Evolutionary conservation across 345 rosid genomes (phyloP).

Genomic region (Balakata baccata): DNA sequence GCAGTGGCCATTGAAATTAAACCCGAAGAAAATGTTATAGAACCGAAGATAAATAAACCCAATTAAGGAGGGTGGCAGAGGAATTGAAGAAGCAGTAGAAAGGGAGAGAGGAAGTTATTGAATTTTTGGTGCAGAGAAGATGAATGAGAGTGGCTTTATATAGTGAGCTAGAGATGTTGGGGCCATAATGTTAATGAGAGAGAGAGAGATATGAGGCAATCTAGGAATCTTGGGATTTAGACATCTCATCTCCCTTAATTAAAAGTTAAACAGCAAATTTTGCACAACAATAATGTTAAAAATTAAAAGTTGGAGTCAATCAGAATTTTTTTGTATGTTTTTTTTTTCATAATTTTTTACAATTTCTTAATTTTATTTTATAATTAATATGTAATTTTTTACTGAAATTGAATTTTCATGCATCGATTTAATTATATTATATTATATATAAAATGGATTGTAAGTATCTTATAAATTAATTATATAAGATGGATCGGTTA

Average conservation of each 20-base stretch:
- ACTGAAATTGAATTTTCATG: no score
- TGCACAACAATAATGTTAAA: constrained; percentile 22
- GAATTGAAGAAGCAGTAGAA: not conserved
- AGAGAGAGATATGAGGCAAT: not conserved
- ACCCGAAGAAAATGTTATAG: constrained; percentile 1
- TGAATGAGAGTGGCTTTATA: constrained; percentile 33
- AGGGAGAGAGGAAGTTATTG: not conserved
- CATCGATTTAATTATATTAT: no score
- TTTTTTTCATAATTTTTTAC: no score
- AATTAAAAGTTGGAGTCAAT: not conserved
- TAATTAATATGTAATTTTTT: no score
- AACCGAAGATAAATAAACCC: not conserved
- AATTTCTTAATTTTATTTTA: no score
- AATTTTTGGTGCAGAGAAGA: constrained; percentile 24
- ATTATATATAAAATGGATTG: no score
- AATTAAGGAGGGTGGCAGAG: not conserved
- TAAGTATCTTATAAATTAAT: no score
- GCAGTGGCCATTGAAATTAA: constrained; percentile 59
- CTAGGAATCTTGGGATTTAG: constrained; percentile 36
- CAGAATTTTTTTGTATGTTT: no score
- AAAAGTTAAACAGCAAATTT: constrained; percentile 24
- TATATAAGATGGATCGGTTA: no score
- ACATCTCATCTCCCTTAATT: constrained; percentile 38
- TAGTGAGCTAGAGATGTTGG: constrained; percentile 16
- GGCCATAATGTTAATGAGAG: not conserved